Evolutionary conservation across 2,329 filamentous ascomycete species (phyloP), one percentile per base, ranked within the genome.

Genomic region (Coniosporium tulheliwenetii): DNA sequence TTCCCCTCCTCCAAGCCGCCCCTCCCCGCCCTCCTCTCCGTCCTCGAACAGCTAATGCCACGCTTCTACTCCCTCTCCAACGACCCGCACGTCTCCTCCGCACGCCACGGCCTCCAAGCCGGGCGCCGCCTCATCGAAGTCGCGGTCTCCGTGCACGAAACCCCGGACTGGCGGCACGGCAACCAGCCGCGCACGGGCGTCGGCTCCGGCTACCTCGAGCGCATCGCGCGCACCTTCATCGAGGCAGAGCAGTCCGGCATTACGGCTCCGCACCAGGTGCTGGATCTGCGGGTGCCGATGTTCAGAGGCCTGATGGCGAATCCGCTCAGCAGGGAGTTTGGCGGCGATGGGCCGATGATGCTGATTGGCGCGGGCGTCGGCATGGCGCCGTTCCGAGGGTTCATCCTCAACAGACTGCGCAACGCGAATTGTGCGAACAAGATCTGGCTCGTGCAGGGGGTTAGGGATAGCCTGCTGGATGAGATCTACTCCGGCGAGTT

Each of bases 291-390:
- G 50, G 69, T 96, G 5, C 91, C 91, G 51, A 95, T 98, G 85
- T 98, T 98, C 74, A 86, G 93, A 54, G 91, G 91, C 1, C 70
- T 98, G 36, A 98, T 98, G 91, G 80, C 86, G 45, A 98, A 98
- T 59, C 91, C 91, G 0, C 73, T 98, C 1, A 91, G 87, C 9
- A 81, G 80, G 55, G 79, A 95, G 55, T 98, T 96, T 56, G 81
- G 85, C 40, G 79, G 83, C 2, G 89, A 98, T 57, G 91, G 91
- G 0, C 91, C 91, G 0, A 98, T 98, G 91, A 78, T 98, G 32
- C 74, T 98, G 38, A 94, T 98, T 51, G 91, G 91, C 30, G 91
- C 91, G 4, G 91, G 91, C 41, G 91, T 98, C 15, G 91, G 91
- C 47, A 89, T 98, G 60, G 91, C 91, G 9, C 91, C 91, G 0